These are phyloP conservation scores for Irpex lacteus DNA, from an alignment of 1,284 basidiomycete genomes.

Conservation along the genomic window DNA sequence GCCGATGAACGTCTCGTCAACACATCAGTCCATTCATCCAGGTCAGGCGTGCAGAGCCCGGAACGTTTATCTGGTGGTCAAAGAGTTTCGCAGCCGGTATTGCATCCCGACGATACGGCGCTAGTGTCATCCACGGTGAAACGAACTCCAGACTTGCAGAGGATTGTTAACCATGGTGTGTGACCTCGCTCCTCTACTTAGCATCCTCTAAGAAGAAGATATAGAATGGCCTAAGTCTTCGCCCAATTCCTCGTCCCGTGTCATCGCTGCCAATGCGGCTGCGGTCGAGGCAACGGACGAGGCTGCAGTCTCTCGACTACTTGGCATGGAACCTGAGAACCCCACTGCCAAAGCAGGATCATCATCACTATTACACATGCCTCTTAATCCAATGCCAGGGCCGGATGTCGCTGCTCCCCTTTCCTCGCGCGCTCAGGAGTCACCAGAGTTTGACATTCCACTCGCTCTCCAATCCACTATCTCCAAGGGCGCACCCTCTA, in stretches of 20 bases:
- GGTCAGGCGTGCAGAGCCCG: not conserved
- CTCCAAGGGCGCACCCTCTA: not conserved
- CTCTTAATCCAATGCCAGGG: not conserved
- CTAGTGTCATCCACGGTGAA: not conserved
- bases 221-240: not conserved
- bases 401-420: not conserved
- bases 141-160: not conserved
- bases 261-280: not conserved
- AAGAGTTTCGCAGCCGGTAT: not conserved
- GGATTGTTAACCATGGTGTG: not conserved
- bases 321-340: not conserved
- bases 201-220: not conserved
- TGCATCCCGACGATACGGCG: not conserved
- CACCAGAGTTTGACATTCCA: slow-evolving; percentile 13
- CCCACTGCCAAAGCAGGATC: not conserved
- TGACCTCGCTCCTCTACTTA: not conserved
- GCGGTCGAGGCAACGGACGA: not conserved
- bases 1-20: not conserved
- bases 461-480: slow-evolving; percentile 1
- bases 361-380: not conserved
- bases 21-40: not conserved
- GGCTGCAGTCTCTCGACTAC: not conserved
- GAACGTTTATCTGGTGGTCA: not conserved
- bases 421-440: not conserved
- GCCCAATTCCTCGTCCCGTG: not conserved